phyloP scores from a whole-genome alignment of 116 monocot species.

The Thalassia testudinum region DNA sequence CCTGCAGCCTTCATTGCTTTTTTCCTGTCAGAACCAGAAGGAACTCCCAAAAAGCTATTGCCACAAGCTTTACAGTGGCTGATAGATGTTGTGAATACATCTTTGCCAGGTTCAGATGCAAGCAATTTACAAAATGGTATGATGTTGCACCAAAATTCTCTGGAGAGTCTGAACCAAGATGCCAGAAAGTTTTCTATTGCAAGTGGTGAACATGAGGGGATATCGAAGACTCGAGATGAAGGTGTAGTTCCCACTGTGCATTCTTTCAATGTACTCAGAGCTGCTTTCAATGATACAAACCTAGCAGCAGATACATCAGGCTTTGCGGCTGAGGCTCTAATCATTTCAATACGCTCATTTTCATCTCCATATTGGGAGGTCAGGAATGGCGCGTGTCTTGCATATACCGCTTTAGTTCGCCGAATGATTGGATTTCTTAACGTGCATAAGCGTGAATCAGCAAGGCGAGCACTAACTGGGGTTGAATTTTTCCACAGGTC shows the following conservation, averaged over 20 bases:
- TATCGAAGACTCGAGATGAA: slow-evolving; percentile 70
- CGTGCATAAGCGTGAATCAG: slow-evolving; percentile 68
- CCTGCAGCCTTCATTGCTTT: slow-evolving; percentile 95
- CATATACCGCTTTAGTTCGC: slow-evolving; percentile 81
- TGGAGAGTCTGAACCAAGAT: slow-evolving; percentile 1
- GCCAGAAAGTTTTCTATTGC: not conserved
- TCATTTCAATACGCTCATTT: slow-evolving; percentile 70
- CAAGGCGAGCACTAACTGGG: slow-evolving; percentile 65
- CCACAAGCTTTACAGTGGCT: slow-evolving; percentile 68
- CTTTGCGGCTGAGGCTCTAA: slow-evolving; percentile 81
- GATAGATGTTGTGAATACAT: slow-evolving; percentile 49
- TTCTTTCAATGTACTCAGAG: slow-evolving; percentile 94
- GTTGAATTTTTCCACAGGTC: slow-evolving; percentile 98
- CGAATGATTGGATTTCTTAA: slow-evolving; percentile 98
- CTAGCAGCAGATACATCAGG: slow-evolving; percentile 87
- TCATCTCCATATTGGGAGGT: slow-evolving; percentile 97
- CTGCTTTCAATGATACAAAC: slow-evolving; percentile 95
- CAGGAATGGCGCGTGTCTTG: slow-evolving; percentile 86
- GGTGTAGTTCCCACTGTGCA: slow-evolving; percentile 94
- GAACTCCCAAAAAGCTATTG: slow-evolving; percentile 86
- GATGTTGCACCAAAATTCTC: not conserved
- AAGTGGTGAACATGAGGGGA: slow-evolving; percentile 5
- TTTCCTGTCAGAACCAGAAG: slow-evolving; percentile 94
- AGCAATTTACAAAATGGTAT: slow-evolving; percentile 3
- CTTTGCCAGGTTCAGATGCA: slow-evolving; percentile 13